Percentiles rank a stretch among this genome's conserved stretches.
Conservation (phyloP, 176 grass and related monocot genomes). For the Avena sativa region DNA sequence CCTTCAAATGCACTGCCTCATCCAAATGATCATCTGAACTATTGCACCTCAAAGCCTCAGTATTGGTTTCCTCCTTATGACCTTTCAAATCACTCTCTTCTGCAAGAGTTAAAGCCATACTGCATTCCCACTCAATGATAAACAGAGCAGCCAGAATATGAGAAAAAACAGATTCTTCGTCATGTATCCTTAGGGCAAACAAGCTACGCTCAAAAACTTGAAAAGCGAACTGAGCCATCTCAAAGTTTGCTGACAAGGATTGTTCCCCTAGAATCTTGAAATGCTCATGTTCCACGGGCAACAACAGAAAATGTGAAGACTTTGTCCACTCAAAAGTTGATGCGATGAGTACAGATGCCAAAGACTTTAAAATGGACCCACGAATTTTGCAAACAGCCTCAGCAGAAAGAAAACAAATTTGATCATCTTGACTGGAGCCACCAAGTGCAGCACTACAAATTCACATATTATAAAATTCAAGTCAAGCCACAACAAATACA, state of each 20-base stretch:
- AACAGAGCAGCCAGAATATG: constrained; percentile 78
- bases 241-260: constrained; percentile 45
- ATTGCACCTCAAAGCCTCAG: constrained; percentile 13
- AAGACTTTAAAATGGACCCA: constrained; percentile 59
- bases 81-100: constrained; percentile 46
- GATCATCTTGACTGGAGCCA: constrained; percentile 73
- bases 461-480: constrained; percentile 25
- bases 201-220: constrained; percentile 78
- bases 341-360: constrained; percentile 53
- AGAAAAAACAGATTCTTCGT: constrained; percentile 63
- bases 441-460: constrained; percentile 81
- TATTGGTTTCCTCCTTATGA: constrained; percentile 33
- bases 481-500: background rate
- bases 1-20: constrained; percentile 50
- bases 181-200: constrained; percentile 53
- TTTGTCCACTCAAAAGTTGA: constrained; percentile 75
- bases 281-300: constrained; percentile 41
- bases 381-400: constrained; percentile 53
- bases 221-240: constrained; percentile 64
- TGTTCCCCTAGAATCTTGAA: constrained; percentile 47
- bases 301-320: constrained; percentile 53
- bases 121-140: constrained; percentile 83
- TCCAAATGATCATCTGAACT: constrained; percentile 43
- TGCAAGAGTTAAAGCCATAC: constrained; percentile 50
- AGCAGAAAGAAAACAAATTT: constrained; percentile 76